Base-by-base conservation (phyloP, 2,329 filamentous ascomycete genomes). In the Verticillium nubilum region DNA sequence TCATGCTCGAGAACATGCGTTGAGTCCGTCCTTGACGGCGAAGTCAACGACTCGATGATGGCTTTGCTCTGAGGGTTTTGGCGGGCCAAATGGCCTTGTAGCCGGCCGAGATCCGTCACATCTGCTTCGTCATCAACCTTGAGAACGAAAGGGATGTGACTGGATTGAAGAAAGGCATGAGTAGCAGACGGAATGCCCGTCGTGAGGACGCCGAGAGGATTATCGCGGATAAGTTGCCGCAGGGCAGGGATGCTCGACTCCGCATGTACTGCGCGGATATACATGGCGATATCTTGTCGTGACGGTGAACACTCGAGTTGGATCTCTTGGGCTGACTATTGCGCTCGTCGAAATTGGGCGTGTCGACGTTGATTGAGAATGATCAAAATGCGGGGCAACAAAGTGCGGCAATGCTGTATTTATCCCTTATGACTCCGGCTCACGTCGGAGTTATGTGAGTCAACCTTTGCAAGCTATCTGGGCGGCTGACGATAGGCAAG, bases 21-120 rank as follows among this genome's bases (percentile, higher is more conserved):
- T 17, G 55, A 17, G 26, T 17, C 47, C 4, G 10, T 17, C 13
- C 17, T 5, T n/a, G 25, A 6, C 13, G 23, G 50, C 33, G 64
- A 56, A 5, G 64, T 59, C 28, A 77, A 65, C 0, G 74, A 69
- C 56, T 85, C 80, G 52, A 86, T 80, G 60, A 90, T 77, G 19
- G 80, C 78, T 68, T 88, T 87, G 66, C 75, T 74, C 64, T 90
- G 87, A 0, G 86, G 86, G 64, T 90, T 90, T 33, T 77, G 75
- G 29, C 81, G 76, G 0, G 86, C 86, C 29, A 90, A 69, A 65
- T 90, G 87, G 3, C 84, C 86, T 2, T 85, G 78, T 3, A 90
- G 75, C 2, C 66, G 68, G 2, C 76, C 77, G 1, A 77, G 67
- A n/a, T 78, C 73, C 0, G 72, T 73, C 56, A 76, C 73, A 60